Evolutionary conservation across 768 basidiomycete genomes (phyloP).

Genomic region (Cyclocybe cylindracea): DNA sequence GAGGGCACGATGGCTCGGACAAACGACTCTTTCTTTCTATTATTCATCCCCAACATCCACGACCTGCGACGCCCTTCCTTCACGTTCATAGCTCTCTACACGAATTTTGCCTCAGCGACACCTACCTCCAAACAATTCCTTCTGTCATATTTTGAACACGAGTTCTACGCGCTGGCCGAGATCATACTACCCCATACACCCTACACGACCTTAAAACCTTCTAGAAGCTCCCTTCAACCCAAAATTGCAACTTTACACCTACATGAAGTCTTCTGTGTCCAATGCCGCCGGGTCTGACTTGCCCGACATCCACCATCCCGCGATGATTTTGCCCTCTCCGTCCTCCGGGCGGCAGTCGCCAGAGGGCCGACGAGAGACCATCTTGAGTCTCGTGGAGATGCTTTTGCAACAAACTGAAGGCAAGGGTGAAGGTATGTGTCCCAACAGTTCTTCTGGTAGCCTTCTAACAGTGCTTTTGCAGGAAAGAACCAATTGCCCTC

Average conservation of each 20-base stretch:
- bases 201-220: conserved; percentile 13
- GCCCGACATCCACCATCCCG: conserved; percentile 17
- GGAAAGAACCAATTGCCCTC: conserved; percentile 42
- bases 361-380: conserved; percentile 42
- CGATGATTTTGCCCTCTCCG: conserved; percentile 14
- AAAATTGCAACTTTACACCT: not conserved
- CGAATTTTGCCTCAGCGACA: not conserved
- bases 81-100: too few relatives aligned
- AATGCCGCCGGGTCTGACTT: conserved; percentile 10
- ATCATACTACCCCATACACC: not conserved
- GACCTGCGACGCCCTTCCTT: not conserved
- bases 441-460: not conserved
- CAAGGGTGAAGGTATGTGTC: conserved; percentile 29
- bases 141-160: conserved; percentile 7
- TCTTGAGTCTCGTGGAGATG: conserved; percentile 53
- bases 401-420: conserved; percentile 39
- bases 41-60: not conserved
- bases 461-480: conserved; percentile 12
- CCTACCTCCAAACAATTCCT: not conserved
- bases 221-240: not conserved
- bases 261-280: conserved; percentile 8
- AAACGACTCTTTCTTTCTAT: not conserved
- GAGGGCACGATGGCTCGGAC: not conserved
- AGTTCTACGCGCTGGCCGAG: conserved; percentile 13
- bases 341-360: conserved; percentile 30